Evolutionary conservation across 805 yeast genomes (phyloP).

Genomic region (Teunomyces panamensis): DNA sequence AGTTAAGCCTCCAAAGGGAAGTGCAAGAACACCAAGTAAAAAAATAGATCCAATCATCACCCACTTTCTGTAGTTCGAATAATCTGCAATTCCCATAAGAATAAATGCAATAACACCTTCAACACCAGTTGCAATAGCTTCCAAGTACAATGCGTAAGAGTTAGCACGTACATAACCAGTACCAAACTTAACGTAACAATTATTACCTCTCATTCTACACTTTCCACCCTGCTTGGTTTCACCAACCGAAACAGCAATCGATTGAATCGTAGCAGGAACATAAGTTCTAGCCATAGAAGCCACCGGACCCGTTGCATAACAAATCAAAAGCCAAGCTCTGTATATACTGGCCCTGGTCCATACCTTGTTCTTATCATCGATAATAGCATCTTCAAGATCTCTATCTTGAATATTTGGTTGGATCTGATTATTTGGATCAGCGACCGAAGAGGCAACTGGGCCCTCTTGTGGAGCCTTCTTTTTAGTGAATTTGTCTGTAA

Average conservation of each 20-base stretch:
- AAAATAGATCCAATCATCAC: conserved; percentile 28
- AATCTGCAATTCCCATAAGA: conserved; percentile 42
- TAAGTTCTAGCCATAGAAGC: conserved; percentile 40
- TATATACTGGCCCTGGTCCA: conserved; percentile 20
- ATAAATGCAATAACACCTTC: conserved; percentile 35
- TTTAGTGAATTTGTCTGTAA: neutral
- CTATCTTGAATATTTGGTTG: neutral
- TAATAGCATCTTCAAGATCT: neutral
- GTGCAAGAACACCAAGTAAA: conserved; percentile 30
- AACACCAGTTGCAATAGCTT: conserved; percentile 34
- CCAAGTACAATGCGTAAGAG: conserved; percentile 36
- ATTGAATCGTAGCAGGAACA: conserved; percentile 40
- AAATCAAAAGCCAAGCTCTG: conserved; percentile 35
- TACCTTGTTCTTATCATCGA: conserved; percentile 1
- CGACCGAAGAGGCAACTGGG: neutral
- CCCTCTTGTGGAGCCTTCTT: neutral
- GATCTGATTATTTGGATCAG: neutral
- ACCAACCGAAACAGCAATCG: conserved; percentile 32
- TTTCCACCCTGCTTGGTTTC: conserved; percentile 17
- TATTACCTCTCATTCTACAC: conserved; percentile 30
- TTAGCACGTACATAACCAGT: conserved; percentile 28
- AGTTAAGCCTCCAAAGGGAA: conserved; percentile 34
- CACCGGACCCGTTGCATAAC: conserved; percentile 43
- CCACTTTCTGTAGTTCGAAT: conserved; percentile 35
- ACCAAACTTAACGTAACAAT: conserved; percentile 37